Evolutionary conservation across 495 filamentous ascomycete species (phyloP).

Genomic region (Talaromyces ruber): DNA sequence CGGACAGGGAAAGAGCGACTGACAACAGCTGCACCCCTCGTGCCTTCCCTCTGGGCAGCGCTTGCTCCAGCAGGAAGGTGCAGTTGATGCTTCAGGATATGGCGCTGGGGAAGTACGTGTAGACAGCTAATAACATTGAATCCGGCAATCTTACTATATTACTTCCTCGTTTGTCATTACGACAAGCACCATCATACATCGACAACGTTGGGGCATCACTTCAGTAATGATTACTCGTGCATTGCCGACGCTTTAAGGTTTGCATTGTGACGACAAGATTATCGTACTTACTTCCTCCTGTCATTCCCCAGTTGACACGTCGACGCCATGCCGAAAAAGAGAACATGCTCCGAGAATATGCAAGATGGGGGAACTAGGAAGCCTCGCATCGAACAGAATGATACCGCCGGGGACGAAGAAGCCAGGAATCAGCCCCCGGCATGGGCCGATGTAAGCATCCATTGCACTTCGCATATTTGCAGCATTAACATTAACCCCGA

Average conservation of each 20-base stretch:
- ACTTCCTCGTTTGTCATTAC: no score
- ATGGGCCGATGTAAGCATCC: conserved; percentile 43
- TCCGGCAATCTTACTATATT: no score
- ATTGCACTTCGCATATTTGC: neutral
- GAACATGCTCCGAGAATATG: neutral
- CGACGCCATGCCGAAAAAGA: neutral
- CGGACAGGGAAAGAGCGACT: neutral
- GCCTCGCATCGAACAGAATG: neutral
- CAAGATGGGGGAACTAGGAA: neutral
- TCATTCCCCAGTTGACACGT: no score
- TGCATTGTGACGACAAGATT: no score
- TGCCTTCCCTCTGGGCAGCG: neutral
- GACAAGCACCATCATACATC: no score
- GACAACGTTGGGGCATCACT: no score
- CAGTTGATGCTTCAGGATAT: no score
- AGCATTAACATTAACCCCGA: conserved; percentile 5
- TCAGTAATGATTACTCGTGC: no score
- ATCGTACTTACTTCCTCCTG: neutral
- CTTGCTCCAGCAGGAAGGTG: no score
- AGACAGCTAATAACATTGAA: no score
- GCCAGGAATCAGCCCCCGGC: conserved; percentile 38
- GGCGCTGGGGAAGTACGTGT: no score
- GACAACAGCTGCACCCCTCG: neutral
- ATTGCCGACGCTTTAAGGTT: no score
- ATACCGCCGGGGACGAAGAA: neutral